Evolutionary conservation across 2,329 filamentous ascomycete species (phyloP).

Genomic region (Xylariaceae sp.): DNA sequence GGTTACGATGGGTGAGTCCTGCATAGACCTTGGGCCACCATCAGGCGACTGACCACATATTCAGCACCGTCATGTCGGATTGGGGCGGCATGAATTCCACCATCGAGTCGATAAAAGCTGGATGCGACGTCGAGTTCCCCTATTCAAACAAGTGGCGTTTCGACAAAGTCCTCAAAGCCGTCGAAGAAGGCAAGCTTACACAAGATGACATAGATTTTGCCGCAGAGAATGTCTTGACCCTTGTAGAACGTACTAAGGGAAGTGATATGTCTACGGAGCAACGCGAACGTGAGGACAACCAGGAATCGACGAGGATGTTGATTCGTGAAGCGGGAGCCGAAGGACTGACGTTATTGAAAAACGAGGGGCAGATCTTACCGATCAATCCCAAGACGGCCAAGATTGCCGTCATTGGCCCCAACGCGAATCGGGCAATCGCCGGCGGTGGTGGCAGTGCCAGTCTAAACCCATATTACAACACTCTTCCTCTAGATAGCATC

Average conservation of each 20-base stretch:
- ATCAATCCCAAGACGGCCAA: conserved; percentile 57
- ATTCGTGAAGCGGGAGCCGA: conserved; percentile 65
- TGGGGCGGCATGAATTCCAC: conserved; percentile 63
- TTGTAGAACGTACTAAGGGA: conserved; percentile 65
- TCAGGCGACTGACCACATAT: conserved; percentile 24
- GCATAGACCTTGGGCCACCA: background rate
- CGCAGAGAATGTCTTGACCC: conserved; percentile 61
- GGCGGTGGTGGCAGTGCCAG: conserved; percentile 69
- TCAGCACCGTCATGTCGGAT: conserved; percentile 59
- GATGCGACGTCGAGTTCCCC: conserved; percentile 62
- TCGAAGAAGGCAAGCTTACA: conserved; percentile 51
- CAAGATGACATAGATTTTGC: conserved; percentile 56
- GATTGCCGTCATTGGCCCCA: conserved; percentile 68
- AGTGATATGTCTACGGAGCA: conserved; percentile 58
- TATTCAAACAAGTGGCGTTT: conserved; percentile 58
- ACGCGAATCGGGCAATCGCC: conserved; percentile 68
- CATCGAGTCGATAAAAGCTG: conserved; percentile 56
- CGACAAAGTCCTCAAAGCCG: conserved; percentile 58
- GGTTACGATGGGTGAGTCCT: conserved; percentile 57
- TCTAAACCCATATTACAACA: conserved; percentile 70
- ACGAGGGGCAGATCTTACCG: conserved; percentile 61
- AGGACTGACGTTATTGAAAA: conserved; percentile 67
- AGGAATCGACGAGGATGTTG: conserved; percentile 59
- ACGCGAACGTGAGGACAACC: conserved; percentile 59
- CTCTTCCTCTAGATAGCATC: conserved; percentile 66